phyloP scores from a whole-genome alignment of 2,329 filamentous ascomycete species.

The Sporothrix curviconia region DNA sequence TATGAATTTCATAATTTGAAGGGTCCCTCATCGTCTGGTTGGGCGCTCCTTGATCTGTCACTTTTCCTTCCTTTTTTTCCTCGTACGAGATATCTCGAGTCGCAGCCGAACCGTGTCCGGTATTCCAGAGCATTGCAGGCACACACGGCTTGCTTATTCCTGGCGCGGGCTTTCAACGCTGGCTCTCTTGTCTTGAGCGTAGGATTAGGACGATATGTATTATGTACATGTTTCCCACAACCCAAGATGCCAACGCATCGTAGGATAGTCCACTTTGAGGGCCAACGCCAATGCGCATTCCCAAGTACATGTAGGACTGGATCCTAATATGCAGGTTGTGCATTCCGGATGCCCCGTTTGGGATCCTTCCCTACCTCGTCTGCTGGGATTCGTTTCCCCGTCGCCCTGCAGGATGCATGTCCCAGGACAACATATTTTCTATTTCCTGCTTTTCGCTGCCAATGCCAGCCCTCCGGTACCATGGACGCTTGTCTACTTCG shows the following conservation, averaged over 20 bases:
- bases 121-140: too few species aligned
- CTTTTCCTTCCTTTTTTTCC: not conserved
- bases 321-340: not conserved
- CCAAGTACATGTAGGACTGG: too few species aligned
- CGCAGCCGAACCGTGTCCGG: not conserved
- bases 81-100: too few species aligned
- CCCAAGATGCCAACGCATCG: not conserved
- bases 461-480: not conserved
- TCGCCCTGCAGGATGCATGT: slow-evolving; percentile 6
- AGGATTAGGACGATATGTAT: too few species aligned
- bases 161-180: too few species aligned
- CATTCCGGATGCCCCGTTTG: slow-evolving; percentile 6
- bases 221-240: too few species aligned
- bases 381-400: not conserved
- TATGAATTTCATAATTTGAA: too few species aligned
- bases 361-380: not conserved
- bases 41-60: not conserved
- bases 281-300: too few species aligned
- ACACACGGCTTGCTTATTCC: too few species aligned
- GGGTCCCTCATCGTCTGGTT: too few species aligned
- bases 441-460: not conserved
- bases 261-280: not conserved
- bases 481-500: too few species aligned
- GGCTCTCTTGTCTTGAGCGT: not conserved
- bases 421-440: not conserved